Conservation (phyloP, 805 yeast genomes). For the Teunomyces pallodes region DNA sequence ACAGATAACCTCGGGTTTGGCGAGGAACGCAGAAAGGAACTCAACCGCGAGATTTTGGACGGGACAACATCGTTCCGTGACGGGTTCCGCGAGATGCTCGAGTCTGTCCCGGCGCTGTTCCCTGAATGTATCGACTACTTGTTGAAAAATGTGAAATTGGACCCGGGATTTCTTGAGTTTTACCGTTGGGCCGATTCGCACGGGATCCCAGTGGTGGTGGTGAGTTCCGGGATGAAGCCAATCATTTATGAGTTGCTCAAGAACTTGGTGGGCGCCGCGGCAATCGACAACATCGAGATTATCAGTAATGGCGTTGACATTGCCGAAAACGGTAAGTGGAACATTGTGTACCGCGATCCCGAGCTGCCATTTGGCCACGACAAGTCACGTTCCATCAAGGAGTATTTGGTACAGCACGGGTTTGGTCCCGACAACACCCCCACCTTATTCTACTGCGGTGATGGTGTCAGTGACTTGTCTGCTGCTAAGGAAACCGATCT, state of each 20-base stretch:
- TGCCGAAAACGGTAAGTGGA: constrained; percentile 64
- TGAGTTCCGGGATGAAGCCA: constrained; percentile 93
- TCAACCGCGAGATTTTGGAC: constrained; percentile 71
- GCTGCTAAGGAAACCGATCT: constrained; percentile 96
- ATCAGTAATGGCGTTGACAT: constrained; percentile 73
- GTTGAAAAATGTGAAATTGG: constrained; percentile 65
- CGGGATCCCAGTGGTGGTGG: constrained; percentile 80
- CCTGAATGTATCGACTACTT: constrained; percentile 76
- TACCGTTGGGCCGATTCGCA: constrained; percentile 73
- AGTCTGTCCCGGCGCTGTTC: constrained; percentile 71
- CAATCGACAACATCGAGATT: constrained; percentile 33
- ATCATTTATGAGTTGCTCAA: constrained; percentile 75
- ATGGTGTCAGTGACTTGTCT: constrained; percentile 91
- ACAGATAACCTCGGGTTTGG: constrained; percentile 93
- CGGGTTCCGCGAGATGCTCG: constrained; percentile 82
- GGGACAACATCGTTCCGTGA: constrained; percentile 73
- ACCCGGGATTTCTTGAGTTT: constrained; percentile 85
- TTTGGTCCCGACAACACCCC: constrained; percentile 42
- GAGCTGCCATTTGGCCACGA: constrained; percentile 92
- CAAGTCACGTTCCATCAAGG: constrained; percentile 76
- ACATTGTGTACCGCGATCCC: constrained; percentile 75
- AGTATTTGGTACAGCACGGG: constrained; percentile 34
- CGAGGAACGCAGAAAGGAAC: constrained; percentile 54
- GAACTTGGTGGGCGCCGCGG: constrained; percentile 74
- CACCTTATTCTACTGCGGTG: constrained; percentile 88